A percentile compares a stretch with the other conserved stretches of the same genome.
These are phyloP conservation scores for Rosellinia necatrix DNA, from an alignment of 2,329 filamentous ascomycete genomes.

Conservation along the genomic window DNA sequence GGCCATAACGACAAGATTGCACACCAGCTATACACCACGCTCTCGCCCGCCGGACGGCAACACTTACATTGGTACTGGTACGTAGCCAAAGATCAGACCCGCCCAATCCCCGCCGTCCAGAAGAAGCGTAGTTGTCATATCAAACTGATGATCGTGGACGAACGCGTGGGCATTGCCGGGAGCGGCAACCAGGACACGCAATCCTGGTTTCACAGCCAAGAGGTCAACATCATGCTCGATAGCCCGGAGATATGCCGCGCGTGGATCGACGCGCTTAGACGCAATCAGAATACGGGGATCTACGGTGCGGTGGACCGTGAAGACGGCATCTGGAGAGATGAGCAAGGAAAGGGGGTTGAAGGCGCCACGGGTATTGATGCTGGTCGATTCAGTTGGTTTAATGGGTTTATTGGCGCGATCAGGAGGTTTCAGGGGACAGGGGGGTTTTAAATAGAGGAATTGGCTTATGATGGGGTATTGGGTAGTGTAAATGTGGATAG, in stretches of 20 bases:
- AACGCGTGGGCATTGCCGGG: constrained; percentile 70
- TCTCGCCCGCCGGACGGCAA: constrained; percentile 54
- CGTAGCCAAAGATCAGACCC: constrained; percentile 72
- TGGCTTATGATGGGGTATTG: background rate
- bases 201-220: constrained; percentile 77
- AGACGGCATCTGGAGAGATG: constrained; percentile 68
- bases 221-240: constrained; percentile 78
- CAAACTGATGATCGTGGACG: constrained; percentile 77
- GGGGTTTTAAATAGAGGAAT: constrained; percentile 31
- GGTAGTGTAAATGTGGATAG: background rate
- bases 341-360: constrained; percentile 46
- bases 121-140: constrained; percentile 74
- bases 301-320: constrained; percentile 58
- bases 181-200: constrained; percentile 84
- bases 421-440: constrained; percentile 37
- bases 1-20: constrained; percentile 76
- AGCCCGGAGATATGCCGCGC: constrained; percentile 61
- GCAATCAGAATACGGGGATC: constrained; percentile 68
- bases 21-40: constrained; percentile 58
- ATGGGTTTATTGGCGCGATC: constrained; percentile 36
- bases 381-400: constrained; percentile 36
- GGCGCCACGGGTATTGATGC: constrained; percentile 61
- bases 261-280: constrained; percentile 65
- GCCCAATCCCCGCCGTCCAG: constrained; percentile 67
- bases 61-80: constrained; percentile 70